Evolutionary conservation across 176 grass and related monocot genomes (phyloP).

Genomic region (Areca catechu): DNA sequence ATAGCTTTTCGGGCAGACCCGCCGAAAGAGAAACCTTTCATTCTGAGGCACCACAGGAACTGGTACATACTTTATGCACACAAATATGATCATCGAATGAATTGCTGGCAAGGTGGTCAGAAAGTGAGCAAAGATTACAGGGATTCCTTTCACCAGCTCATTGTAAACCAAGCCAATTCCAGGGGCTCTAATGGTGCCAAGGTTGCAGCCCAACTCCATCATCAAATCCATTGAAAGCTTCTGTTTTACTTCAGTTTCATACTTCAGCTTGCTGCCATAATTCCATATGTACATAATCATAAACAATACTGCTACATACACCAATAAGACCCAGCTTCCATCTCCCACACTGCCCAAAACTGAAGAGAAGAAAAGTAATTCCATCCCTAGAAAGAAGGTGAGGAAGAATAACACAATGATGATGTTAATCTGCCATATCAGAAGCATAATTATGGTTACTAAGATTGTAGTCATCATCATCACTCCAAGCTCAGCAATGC

Average conservation of each 20-base stretch:
- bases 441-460: constrained; percentile 94
- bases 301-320: constrained; percentile 75
- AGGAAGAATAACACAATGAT: constrained; percentile 71
- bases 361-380: constrained; percentile 92
- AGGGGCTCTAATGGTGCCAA: constrained; percentile 87
- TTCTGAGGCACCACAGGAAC: constrained; percentile 89
- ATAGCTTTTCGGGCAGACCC: constrained; percentile 83
- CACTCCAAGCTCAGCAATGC: constrained; percentile 87
- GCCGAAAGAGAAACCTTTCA: constrained; percentile 93
- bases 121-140: constrained; percentile 92
- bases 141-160: constrained; percentile 86
- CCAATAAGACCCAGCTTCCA: constrained; percentile 92
- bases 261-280: constrained; percentile 91
- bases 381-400: constrained; percentile 67
- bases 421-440: constrained; percentile 99
- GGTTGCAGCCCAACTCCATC: constrained; percentile 72
- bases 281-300: constrained; percentile 93
- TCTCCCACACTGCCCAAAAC: constrained; percentile 66
- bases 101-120: constrained; percentile 88
- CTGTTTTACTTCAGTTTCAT: constrained; percentile 93
- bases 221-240: constrained; percentile 88
- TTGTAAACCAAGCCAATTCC: constrained; percentile 96
- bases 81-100: constrained; percentile 98
- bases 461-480: constrained; percentile 96
- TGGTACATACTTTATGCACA: constrained; percentile 96